Conservation (phyloP, 345 rosid species). For the Clarkia xantiana region DNA sequence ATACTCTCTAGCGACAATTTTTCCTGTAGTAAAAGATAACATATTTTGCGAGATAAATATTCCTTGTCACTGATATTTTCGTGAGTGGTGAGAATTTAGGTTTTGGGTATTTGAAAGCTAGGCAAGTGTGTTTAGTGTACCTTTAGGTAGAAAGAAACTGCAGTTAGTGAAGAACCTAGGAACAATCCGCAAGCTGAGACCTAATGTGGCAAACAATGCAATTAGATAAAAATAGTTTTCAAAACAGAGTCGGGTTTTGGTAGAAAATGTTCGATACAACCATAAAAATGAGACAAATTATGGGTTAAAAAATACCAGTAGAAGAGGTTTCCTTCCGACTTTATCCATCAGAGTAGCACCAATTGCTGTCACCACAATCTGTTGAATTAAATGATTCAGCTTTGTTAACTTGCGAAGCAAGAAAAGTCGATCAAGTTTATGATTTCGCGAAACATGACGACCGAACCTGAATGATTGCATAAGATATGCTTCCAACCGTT, state of each 20-base stretch:
- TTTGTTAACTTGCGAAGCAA: too few species aligned
- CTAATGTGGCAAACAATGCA: too few species aligned
- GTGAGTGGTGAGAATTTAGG: too few species aligned
- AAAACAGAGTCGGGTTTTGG: too few species aligned
- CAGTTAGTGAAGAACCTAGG: slow-evolving; percentile 40
- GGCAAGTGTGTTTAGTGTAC: slow-evolving; percentile 15
- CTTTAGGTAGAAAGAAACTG: slow-evolving; percentile 56
- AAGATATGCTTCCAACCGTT: slow-evolving; percentile 52
- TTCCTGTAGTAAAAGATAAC: too few species aligned
- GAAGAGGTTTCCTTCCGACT: slow-evolving; percentile 82
- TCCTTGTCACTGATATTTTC: too few species aligned
- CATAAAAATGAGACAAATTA: too few species aligned
- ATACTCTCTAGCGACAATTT: too few species aligned
- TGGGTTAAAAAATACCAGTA: slow-evolving; percentile 40
- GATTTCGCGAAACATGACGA: neutral
- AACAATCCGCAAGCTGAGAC: slow-evolving; percentile 67
- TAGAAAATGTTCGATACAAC: too few species aligned
- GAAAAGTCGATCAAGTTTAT: neutral
- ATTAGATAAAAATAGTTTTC: too few species aligned
- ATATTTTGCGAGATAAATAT: too few species aligned
- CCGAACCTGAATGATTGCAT: slow-evolving; percentile 80
- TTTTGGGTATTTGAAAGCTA: too few species aligned
- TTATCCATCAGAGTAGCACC: slow-evolving; percentile 49
- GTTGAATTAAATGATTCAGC: slow-evolving; percentile 1
- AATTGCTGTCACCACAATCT: slow-evolving; percentile 68